Conservation (phyloP, 352 stramenopile genomes). For the Pythium utonaiense region DNA sequence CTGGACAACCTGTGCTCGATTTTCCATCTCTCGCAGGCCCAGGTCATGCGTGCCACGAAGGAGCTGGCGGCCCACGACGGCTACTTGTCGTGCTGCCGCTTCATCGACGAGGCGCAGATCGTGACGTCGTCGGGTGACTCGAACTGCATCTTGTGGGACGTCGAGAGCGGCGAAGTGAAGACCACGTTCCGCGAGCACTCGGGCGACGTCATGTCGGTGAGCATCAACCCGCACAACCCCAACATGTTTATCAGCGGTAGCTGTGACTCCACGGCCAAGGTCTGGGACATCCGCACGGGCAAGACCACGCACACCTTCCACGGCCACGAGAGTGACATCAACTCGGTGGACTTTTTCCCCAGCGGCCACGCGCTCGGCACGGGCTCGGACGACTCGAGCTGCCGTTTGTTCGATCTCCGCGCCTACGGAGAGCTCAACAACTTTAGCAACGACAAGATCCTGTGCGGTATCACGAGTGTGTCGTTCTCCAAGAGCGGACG, state of each 20-base stretch:
- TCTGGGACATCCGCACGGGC: slow-evolving; percentile 97
- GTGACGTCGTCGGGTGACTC: slow-evolving; percentile 96
- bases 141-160: slow-evolving; percentile 99
- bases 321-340: slow-evolving; percentile 98
- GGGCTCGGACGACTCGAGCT: slow-evolving; percentile 96
- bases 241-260: slow-evolving; percentile 98
- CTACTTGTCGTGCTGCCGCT: slow-evolving; percentile 98
- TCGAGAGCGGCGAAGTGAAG: slow-evolving; percentile 92
- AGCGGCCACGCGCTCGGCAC: slow-evolving; percentile 94
- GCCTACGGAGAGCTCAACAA: slow-evolving; percentile 96
- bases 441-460: slow-evolving; percentile 96
- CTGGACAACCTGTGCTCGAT: slow-evolving; percentile 99
- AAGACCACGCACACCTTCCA: slow-evolving; percentile 97
- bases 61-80: slow-evolving; percentile 98
- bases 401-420: slow-evolving; percentile 96
- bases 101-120: slow-evolving; percentile 94
- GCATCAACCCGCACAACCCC: slow-evolving; percentile 92
- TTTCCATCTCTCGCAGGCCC: slow-evolving; percentile 92
- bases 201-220: slow-evolving; percentile 97
- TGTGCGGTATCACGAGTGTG: slow-evolving; percentile 97
- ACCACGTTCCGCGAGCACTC: slow-evolving; percentile 97
- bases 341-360: slow-evolving; percentile 98
- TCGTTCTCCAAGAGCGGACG: slow-evolving; percentile 94
- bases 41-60: slow-evolving; percentile 89
- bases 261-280: slow-evolving; percentile 95